Base-by-base conservation (phyloP, 306 rosid genomes). In the Quercus robur region DNA sequence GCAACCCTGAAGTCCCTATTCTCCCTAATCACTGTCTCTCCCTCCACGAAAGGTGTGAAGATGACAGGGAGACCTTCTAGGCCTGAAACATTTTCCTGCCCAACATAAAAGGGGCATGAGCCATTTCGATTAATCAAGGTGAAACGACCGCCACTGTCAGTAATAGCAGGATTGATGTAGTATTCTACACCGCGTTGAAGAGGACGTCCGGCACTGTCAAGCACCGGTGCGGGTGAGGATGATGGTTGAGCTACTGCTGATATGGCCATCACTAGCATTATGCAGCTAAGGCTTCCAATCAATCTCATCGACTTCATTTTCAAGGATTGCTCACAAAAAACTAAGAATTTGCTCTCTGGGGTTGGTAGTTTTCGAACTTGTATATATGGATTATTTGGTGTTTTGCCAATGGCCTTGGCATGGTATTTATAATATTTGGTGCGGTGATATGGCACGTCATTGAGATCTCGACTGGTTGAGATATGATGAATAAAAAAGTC, bases 121-220 rank as follows among this genome's bases (percentile, higher is more conserved):
- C 0, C 8, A 18, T 74, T 91, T 26, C 84, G 66, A 31, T 7
- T 0, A n/a, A 91, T 46, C 56, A 91, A 81, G 17, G 97, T 86
- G 76, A 88, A 70, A 5, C 73, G 85, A 25, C 90, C 96, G 9
- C 97, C 97, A 35, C 0, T 77, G 6, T 88, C 94, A 3, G 97
- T 88, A 61, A 86, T 87, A 1, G 89, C 92, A 0, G 92, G 94
- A 52, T 78, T 88, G 64, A 91, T 87, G 88, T 83, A 86, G 87
- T 91, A 91, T 0, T 88, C 81, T n/a, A 56, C 81, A 2, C 83
- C 90, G 2, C 74, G 56, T 10, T 75, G 54, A 5, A 91, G 77
- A 38, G 97, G 84, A 6, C 71, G 44, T 0, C 92, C 89, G 13
- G 80, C 25, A 3, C 85, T 87, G 87, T 91, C 97, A 2, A 86